Conservation (phyloP, 306 rosid genomes). For the Trifolium subterraneum region DNA sequence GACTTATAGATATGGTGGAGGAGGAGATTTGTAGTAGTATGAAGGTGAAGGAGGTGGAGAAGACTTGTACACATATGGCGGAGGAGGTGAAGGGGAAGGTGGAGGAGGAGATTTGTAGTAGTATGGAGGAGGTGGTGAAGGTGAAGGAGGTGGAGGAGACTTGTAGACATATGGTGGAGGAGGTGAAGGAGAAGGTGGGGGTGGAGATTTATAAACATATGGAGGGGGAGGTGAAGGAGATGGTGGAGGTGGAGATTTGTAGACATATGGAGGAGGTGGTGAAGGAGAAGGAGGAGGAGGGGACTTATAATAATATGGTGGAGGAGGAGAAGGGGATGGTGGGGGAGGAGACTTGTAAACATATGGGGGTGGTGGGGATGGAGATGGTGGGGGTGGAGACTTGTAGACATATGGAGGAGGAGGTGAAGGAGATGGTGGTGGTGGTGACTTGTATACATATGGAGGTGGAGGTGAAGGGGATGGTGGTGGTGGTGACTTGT, state of each 20-base stretch:
- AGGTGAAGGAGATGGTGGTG: constrained; percentile 33
- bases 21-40: no score
- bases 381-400: neutral
- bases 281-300: constrained; percentile 26
- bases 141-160: constrained; percentile 9
- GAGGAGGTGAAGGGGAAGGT: neutral
- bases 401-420: constrained; percentile 23
- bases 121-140: constrained; percentile 26
- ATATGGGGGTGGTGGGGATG: neutral
- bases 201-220: constrained; percentile 4
- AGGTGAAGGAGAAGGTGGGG: constrained; percentile 2
- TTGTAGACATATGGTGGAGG: constrained; percentile 16
- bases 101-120: neutral
- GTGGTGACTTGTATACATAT: constrained; percentile 2
- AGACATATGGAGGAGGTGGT: constrained; percentile 8
- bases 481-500: constrained; percentile 30
- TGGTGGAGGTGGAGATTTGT: neutral
- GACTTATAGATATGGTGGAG: constrained; percentile 31
- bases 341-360: neutral
- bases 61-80: constrained; percentile 30
- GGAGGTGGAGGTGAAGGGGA: constrained; percentile 31
- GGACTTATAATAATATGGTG: neutral
- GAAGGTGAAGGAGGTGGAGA: neutral
- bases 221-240: neutral
- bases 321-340: neutral